Evolutionary conservation across 208 protist species (phyloP), one percentile per base, ranked within the genome.

Genomic region (Acanthamoeba healyi): DNA sequence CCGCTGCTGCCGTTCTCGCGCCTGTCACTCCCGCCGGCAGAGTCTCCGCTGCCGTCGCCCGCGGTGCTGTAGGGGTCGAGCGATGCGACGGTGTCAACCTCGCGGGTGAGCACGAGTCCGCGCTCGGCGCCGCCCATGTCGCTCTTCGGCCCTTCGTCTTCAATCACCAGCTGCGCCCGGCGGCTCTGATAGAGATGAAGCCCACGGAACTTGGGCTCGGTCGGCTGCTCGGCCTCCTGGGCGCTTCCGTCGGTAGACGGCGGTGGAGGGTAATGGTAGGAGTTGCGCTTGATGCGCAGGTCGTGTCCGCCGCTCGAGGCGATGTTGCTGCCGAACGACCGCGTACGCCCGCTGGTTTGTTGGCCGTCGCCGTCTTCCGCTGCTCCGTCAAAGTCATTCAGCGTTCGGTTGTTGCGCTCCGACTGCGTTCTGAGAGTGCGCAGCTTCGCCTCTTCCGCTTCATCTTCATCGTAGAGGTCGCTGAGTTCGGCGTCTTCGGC

Each of bases 111-210:
- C 3, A 56, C 74, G 24, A 84, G 74, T 3, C 74, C 74, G 19
- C 74, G 74, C 74, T 84, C 74, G 36, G 74, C 74, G 38, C 74
- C 74, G 44, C 74, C 74, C 74, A 84, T 84, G 38, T 56, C 42
- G 19, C 74, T 36, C 29, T 84, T 84, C 19, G 74, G 74, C 0
- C 74, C 74, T 17, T 84, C 74, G 32, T 84, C 74, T 40, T 84
- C 74, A n/a, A 84, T 84, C 6, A 58, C 42, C 74, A 84, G 29
- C 36, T 46, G 36, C 17, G 36, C 42, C 44, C 24, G 5, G n/a
- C 74, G 74, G 44, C 74, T 84, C 44, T 84, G 74, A 26, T 84
- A 84, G 40, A 84, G 74, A 32, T 84, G 74, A 10, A 84, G 17
- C 44, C 74, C 74, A 5, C 74, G 38, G 17, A 58, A 84, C 42